Evolutionary conservation across 805 yeast genomes (phyloP), one percentile per base, ranked within the genome.

Genomic region (Ogataea pilisensis): DNA sequence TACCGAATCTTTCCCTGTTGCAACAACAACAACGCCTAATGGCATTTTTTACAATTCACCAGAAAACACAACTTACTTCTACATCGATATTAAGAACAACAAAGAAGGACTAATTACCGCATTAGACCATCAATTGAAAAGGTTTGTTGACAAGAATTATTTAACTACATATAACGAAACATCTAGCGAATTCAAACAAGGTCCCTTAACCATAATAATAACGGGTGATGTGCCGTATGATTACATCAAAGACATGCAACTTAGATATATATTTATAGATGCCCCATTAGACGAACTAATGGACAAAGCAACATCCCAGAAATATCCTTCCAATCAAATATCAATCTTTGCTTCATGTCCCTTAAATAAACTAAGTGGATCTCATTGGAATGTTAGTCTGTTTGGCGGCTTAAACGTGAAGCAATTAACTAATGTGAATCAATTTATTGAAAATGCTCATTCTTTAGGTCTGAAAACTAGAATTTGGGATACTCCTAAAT

Each of bases 401-500:
- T 48, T 39, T 35, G 36, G 44, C 30, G 69, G 73, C 2, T 61
- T 77, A 26, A 57, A 58, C 8, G 41, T 44, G 0, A 48, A 44
- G 1, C 76, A 74, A 43, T 43, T 55, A 37, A 38, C 39, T 2
- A 54, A 35, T 9, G 41, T 76, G 18, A 43, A 49, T 18, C 39
- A 44, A 4, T 45, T 30, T 34, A 39, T 58, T 11, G 39, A 42
- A 3, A 39, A 45, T 21, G 79, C 84, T 3, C 86, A 80, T 51
- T 51, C 58, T 2, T 43, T 66, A 35, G 72, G 73, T n/a, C 51
- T 83, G 37, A 70, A 70, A 48, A 72, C 84, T 0, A 64, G 90
- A 39, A 65, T 82, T 29, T 84, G 90, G 89, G 89, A 81, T 21
- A 81, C 79, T 5, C 80, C 86, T 1, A 65, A 65, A 24, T 82